A percentile compares a stretch with the other conserved stretches of the same genome.
These are phyloP conservation scores for Suhomyces kunorum DNA, from an alignment of 1,139 yeast species.

Conservation along the genomic window DNA sequence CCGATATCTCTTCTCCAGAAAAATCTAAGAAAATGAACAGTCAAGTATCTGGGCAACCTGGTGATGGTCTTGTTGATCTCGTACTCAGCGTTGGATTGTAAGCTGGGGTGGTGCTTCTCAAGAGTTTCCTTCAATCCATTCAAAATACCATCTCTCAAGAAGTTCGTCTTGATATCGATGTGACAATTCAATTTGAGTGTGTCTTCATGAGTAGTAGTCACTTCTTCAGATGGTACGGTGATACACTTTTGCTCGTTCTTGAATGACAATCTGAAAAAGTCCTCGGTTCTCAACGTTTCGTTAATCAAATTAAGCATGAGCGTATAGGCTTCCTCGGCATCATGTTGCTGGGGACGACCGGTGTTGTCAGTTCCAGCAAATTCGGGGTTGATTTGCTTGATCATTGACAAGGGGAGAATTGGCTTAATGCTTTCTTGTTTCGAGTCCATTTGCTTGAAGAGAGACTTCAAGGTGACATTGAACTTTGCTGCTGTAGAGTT, in stretches of 20 bases:
- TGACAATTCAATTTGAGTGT: constrained; percentile 81
- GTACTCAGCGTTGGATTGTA: constrained; percentile 71
- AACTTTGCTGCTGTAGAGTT: constrained; percentile 49
- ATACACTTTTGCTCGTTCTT: constrained; percentile 61
- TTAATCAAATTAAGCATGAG: constrained; percentile 64
- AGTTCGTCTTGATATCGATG: constrained; percentile 81
- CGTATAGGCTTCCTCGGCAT: constrained; percentile 95
- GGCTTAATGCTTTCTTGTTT: constrained; percentile 50
- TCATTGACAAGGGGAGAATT: constrained; percentile 58
- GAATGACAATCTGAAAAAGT: constrained; percentile 64
- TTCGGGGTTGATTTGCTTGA: constrained; percentile 77
- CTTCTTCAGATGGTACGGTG: constrained; percentile 59
- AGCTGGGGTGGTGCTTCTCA: constrained; percentile 72
- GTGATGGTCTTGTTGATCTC: constrained; percentile 69
- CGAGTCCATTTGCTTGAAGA: constrained; percentile 50
- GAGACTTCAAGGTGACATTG: constrained; percentile 34
- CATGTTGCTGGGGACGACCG: constrained; percentile 90
- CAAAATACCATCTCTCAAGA: constrained; percentile 79
- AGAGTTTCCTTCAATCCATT: constrained; percentile 74
- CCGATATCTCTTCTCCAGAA: constrained; percentile 93
- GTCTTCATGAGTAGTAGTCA: constrained; percentile 50
- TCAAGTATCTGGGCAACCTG: constrained; percentile 82
- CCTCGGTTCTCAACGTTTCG: constrained; percentile 51
- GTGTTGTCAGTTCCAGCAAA: constrained; percentile 73
- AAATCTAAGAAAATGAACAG: constrained; percentile 91